A percentile compares a stretch with the other conserved stretches of the same genome.
Conservation (phyloP, 2,329 filamentous ascomycete genomes). For the Talaromyces sp. region DNA sequence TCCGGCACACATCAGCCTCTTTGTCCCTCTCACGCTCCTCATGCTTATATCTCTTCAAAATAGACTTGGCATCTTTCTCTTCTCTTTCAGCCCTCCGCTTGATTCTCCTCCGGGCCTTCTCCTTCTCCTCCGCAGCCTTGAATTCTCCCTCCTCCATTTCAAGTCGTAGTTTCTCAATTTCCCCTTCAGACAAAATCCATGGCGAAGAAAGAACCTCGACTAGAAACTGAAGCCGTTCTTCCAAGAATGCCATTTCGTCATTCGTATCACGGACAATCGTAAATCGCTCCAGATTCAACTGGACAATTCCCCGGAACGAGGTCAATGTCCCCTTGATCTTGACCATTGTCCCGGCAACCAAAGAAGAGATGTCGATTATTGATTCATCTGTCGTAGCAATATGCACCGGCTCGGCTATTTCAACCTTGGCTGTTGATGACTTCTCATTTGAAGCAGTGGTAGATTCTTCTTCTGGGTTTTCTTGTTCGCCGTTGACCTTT, state of each 20-base stretch:
- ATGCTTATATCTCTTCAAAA: slow-evolving; percentile 38
- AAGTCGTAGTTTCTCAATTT: slow-evolving; percentile 47
- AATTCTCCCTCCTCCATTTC: slow-evolving; percentile 46
- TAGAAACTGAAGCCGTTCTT: slow-evolving; percentile 54
- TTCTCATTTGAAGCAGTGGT: neutral
- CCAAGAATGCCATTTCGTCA: slow-evolving; percentile 58
- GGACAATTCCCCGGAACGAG: slow-evolving; percentile 53
- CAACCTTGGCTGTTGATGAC: neutral
- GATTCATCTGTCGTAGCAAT: slow-evolving; percentile 35
- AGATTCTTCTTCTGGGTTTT: neutral
- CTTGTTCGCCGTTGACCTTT: neutral
- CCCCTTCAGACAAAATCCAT: slow-evolving; percentile 53
- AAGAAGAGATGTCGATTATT: slow-evolving; percentile 48
- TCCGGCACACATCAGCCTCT: slow-evolving; percentile 34
- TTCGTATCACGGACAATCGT: slow-evolving; percentile 54
- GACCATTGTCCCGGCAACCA: slow-evolving; percentile 55
- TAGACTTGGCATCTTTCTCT: slow-evolving; percentile 43
- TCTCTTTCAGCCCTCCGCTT: slow-evolving; percentile 32
- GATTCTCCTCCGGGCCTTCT: slow-evolving; percentile 31
- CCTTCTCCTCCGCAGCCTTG: slow-evolving; percentile 41
- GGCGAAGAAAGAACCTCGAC: slow-evolving; percentile 54
- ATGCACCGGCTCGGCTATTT: slow-evolving; percentile 13
- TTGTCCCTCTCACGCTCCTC: slow-evolving; percentile 45
- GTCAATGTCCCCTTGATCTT: slow-evolving; percentile 62
- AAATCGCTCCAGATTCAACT: slow-evolving; percentile 59